phyloP scores from a whole-genome alignment of 345 rosid genomes.

The Heritiera littoralis region DNA sequence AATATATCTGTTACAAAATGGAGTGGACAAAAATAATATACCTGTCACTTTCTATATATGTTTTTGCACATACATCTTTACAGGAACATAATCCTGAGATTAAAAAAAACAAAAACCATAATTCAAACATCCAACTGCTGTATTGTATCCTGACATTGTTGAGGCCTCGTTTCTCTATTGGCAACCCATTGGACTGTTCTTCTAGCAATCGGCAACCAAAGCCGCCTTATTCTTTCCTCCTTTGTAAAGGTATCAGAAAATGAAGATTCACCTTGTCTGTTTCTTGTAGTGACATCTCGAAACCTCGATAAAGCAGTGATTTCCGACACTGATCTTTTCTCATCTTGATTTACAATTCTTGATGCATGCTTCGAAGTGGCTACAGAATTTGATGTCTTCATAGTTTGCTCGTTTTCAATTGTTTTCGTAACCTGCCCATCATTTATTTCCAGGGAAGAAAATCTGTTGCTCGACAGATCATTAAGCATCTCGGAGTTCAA shows the following conservation, averaged over 20 bases:
- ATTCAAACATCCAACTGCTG: slow-evolving; percentile 35
- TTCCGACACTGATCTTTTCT: slow-evolving; percentile 74
- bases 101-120: neutral
- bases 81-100: neutral
- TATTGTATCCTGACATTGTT: slow-evolving; percentile 30
- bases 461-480: slow-evolving; percentile 52
- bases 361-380: slow-evolving; percentile 25
- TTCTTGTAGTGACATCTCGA: slow-evolving; percentile 30
- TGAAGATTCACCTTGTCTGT: slow-evolving; percentile 27
- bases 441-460: slow-evolving; percentile 28
- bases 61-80: neutral
- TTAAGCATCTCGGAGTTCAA: slow-evolving; percentile 72
- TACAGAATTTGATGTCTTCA: slow-evolving; percentile 34
- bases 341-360: slow-evolving; percentile 34
- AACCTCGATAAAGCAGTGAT: slow-evolving; percentile 67
- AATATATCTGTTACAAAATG: neutral
- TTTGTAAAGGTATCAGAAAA: slow-evolving; percentile 26
- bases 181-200: slow-evolving; percentile 81
- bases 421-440: neutral
- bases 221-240: slow-evolving; percentile 51
- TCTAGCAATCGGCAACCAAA: slow-evolving; percentile 80
- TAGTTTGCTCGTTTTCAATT: slow-evolving; percentile 32
- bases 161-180: slow-evolving; percentile 51
- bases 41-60: neutral
- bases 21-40: neutral